Evolutionary conservation across 345 rosid species (phyloP).

Genomic region (Mangifera indica): DNA sequence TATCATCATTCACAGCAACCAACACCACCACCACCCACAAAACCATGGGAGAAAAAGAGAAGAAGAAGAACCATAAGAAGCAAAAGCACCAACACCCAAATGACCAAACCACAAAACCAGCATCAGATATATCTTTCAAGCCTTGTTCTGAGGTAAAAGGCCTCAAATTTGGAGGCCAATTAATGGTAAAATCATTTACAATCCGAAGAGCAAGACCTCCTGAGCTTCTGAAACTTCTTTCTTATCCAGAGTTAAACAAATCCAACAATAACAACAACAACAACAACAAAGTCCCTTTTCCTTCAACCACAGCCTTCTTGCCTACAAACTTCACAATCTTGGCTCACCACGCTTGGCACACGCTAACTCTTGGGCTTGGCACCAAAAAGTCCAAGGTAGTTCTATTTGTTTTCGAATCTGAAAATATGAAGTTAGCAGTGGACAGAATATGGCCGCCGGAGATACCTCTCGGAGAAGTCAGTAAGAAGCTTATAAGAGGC

Average conservation of each 20-base stretch:
- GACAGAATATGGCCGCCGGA: conserved; percentile 79
- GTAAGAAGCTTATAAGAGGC: conserved; percentile 76
- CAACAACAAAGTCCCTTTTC: conserved; percentile 44
- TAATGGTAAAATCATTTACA: conserved; percentile 92
- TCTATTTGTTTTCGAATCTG: conserved; percentile 82
- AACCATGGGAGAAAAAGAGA: conserved; percentile 62
- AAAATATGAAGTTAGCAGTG: conserved; percentile 50
- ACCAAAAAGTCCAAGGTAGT: conserved; percentile 82
- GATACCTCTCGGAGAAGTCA: conserved; percentile 84
- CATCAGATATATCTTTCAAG: conserved; percentile 74
- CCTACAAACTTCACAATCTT: conserved; percentile 94
- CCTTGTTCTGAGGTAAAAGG: conserved; percentile 82
- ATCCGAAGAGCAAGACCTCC: conserved; percentile 73
- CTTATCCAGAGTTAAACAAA: conserved; percentile 51
- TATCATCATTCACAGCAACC: conserved; percentile 5
- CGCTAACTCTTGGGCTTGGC: conserved; percentile 85
- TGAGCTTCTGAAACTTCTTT: conserved; percentile 77
- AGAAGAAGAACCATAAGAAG: conserved; percentile 69
- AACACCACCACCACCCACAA: conserved; percentile 10
- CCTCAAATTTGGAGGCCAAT: conserved; percentile 82
- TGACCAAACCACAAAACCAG: conserved; percentile 41
- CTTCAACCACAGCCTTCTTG: conserved; percentile 76
- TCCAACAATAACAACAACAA: conserved; percentile 24
- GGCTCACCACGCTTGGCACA: conserved; percentile 98
- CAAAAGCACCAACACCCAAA: conserved; percentile 66